A percentile compares a stretch with the other conserved stretches of the same genome.
These are phyloP conservation scores for Tilletiaria anomala DNA, from an alignment of 1,284 basidiomycete genomes.

Conservation along the genomic window DNA sequence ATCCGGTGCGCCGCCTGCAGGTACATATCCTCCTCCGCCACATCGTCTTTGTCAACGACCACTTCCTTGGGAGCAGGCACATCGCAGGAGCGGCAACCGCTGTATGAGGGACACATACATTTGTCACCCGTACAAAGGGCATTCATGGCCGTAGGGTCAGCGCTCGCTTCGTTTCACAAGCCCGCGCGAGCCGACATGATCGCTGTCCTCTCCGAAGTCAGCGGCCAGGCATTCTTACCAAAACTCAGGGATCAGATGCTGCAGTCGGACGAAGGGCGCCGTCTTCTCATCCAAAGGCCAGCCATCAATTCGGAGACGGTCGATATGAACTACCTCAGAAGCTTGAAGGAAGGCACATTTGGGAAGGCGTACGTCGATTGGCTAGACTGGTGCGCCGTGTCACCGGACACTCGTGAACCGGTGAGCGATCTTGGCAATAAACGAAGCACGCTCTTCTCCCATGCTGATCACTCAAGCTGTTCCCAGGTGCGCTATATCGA, in stretches of 20 bases:
- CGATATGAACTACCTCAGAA: constrained; percentile 53
- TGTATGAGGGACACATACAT: constrained; percentile 1
- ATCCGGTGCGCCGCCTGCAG: no score
- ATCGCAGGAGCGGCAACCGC: no score
- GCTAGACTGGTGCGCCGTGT: constrained; percentile 78
- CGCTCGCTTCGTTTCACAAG: constrained; percentile 64
- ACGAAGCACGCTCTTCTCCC: no score
- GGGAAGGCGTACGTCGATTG: constrained; percentile 79
- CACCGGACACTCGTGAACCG: constrained; percentile 81
- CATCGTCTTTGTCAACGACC: no score
- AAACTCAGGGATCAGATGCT: constrained; percentile 67
- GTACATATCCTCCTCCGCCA: no score
- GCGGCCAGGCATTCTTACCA: constrained; percentile 66
- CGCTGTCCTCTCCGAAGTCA: constrained; percentile 77
- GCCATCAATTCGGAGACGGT: constrained; percentile 64
- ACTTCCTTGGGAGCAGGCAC: no score
- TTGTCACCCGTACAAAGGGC: constrained; percentile 1
- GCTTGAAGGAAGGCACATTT: constrained; percentile 64
- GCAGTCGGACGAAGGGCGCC: constrained; percentile 47
- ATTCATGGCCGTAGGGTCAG: constrained; percentile 70
- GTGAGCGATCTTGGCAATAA: constrained; percentile 49
- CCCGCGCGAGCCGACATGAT: constrained; percentile 81
- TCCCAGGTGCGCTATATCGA: constrained; percentile 76
- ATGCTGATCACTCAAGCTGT: neutral
- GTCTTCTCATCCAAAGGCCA: constrained; percentile 69